phyloP scores from a whole-genome alignment of 345 rosid species.

The Acer negundo region DNA sequence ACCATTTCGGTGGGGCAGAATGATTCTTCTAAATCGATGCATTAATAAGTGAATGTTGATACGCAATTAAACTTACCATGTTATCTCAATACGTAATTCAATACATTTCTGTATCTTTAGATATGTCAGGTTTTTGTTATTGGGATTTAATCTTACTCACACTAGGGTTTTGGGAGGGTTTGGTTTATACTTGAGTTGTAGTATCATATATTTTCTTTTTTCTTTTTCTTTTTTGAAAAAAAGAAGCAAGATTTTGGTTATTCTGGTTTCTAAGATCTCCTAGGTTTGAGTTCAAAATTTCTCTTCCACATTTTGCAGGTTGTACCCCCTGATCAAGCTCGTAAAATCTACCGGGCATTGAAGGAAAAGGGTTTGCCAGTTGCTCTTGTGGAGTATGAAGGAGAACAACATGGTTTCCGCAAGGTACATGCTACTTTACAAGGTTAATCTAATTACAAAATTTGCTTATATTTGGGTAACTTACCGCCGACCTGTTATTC shows the following conservation, averaged over 20 bases:
- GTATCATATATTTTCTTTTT: not conserved
- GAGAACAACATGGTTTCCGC: slow-evolving; percentile 96
- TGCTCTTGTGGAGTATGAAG: slow-evolving; percentile 94
- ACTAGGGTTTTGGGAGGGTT: not conserved
- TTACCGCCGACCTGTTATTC: slow-evolving; percentile 16
- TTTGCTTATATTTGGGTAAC: not conserved
- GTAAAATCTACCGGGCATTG: slow-evolving; percentile 73
- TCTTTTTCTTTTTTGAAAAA: not conserved
- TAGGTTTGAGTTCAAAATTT: not conserved
- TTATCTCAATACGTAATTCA: not conserved
- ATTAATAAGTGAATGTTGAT: not conserved
- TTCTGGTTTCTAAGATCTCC: not conserved
- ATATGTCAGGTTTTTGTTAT: not conserved
- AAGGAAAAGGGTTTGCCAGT: slow-evolving; percentile 89
- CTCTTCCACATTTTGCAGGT: slow-evolving; percentile 46
- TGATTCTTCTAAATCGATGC: not conserved
- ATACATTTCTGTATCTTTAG: not conserved
- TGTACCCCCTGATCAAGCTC: slow-evolving; percentile 91
- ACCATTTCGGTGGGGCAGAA: not conserved
- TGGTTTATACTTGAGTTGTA: not conserved
- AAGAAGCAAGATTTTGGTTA: not conserved
- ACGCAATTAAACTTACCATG: not conserved
- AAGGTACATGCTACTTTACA: slow-evolving; percentile 50
- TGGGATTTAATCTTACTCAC: not conserved
- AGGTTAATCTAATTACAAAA: not conserved